These are phyloP conservation scores for Claviceps pazoutovae DNA, from an alignment of 2,329 filamentous ascomycete genomes.

Conservation along the genomic window DNA sequence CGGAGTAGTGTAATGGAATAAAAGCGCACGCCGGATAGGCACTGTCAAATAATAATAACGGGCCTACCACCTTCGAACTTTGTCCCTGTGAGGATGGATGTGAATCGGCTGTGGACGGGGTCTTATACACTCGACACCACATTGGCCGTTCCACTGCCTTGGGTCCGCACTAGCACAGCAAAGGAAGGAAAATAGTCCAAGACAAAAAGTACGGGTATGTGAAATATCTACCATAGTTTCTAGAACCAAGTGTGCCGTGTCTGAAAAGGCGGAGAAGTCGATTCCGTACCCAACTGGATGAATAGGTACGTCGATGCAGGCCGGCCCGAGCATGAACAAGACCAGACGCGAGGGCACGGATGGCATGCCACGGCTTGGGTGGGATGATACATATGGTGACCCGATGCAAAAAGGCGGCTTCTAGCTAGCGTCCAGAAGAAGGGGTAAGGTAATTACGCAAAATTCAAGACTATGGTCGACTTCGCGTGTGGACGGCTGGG, in stretches of 20 bases:
- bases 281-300: slow-evolving; percentile 1
- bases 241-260: neutral
- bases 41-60: neutral
- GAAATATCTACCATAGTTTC: neutral
- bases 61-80: neutral
- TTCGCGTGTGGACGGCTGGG: neutral
- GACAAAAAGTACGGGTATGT: slow-evolving; percentile 1
- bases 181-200: neutral
- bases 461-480: neutral
- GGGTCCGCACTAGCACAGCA: slow-evolving; percentile 2
- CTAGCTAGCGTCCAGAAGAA: neutral
- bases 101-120: slow-evolving; percentile 4
- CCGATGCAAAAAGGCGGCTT: slow-evolving; percentile 1
- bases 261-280: neutral
- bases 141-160: slow-evolving; percentile 2
- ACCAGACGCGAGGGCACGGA: slow-evolving; percentile 5
- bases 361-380: slow-evolving; percentile 2
- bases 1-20: neutral
- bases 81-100: neutral
- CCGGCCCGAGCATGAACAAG: neutral
- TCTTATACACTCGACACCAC: slow-evolving; percentile 7
- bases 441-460: neutral
- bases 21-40: neutral
- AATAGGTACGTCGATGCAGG: neutral
- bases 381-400: slow-evolving; percentile 3